phyloP scores from a whole-genome alignment of 2,329 filamentous ascomycete species.

The Neofusicoccum kwambonambiense region DNA sequence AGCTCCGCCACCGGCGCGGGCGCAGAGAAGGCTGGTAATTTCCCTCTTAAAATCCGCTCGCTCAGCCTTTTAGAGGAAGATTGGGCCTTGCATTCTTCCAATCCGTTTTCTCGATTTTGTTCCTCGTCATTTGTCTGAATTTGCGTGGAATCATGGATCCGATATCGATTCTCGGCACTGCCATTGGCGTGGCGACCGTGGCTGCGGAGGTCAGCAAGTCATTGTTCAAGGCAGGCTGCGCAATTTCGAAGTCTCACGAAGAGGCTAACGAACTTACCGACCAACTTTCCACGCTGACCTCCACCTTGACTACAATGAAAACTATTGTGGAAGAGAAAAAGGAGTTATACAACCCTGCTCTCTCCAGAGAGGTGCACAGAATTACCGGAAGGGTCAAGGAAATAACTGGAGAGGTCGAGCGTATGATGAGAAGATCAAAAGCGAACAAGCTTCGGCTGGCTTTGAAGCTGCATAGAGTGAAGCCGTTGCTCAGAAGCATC shows the following conservation, averaged over 20 bases:
- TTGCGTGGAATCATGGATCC: background rate
- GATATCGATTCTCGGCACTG: background rate
- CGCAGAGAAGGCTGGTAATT: background rate
- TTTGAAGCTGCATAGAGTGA: background rate
- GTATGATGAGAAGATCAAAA: background rate
- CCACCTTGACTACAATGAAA: background rate
- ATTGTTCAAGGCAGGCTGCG: background rate
- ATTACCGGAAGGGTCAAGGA: background rate
- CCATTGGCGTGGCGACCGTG: background rate
- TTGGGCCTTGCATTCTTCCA: background rate
- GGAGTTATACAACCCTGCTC: background rate
- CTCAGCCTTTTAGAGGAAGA: background rate
- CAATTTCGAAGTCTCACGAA: background rate
- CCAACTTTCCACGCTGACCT: background rate
- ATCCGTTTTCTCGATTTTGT: background rate
- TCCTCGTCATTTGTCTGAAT: too few species aligned
- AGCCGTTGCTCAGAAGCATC: background rate
- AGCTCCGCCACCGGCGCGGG: background rate
- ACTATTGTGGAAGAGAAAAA: background rate
- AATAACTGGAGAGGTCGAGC: background rate
- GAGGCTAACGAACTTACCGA: background rate
- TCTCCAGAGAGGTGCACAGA: background rate
- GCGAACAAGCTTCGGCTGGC: background rate
- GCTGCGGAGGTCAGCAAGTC: background rate
- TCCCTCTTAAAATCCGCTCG: background rate